Percentiles rank a stretch among this genome's conserved stretches.
phyloP scores from a whole-genome alignment of 768 basidiomycete genomes.

The Boletus huronensis region DNA sequence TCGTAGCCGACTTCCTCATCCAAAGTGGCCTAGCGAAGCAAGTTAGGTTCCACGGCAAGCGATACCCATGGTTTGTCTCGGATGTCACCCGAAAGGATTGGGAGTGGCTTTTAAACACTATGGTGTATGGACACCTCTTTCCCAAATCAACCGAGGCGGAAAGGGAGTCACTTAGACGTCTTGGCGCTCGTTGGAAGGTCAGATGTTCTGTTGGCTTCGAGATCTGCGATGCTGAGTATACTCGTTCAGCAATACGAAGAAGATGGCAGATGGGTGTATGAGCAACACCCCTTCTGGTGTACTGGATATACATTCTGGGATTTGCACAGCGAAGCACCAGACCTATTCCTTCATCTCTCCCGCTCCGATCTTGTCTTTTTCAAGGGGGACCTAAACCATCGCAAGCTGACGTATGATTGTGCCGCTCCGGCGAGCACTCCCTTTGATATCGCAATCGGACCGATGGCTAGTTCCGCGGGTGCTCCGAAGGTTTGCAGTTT shows the following conservation, averaged over 20 bases:
- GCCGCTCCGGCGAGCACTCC: conserved; percentile 83
- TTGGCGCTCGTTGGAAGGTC: conserved; percentile 90
- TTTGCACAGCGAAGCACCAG: conserved; percentile 76
- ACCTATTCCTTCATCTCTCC: conserved; percentile 88
- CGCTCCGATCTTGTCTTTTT: conserved; percentile 88
- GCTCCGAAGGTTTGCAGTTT: conserved; percentile 84
- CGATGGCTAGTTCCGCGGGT: conserved; percentile 85
- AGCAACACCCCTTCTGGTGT: conserved; percentile 93
- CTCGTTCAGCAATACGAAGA: conserved; percentile 75
- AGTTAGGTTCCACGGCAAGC: conserved; percentile 93
- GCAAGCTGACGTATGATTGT: conserved; percentile 85
- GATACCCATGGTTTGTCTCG: conserved; percentile 92
- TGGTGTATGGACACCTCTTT: conserved; percentile 93
- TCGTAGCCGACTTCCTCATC: conserved; percentile 84
- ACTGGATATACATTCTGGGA: conserved; percentile 97
- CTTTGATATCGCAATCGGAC: conserved; percentile 87
- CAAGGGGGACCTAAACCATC: conserved; percentile 94
- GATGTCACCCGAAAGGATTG: conserved; percentile 94
- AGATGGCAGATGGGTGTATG: conserved; percentile 91
- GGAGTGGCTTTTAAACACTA: conserved; percentile 85
- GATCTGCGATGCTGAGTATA: conserved; percentile 1
- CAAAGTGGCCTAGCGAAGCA: conserved; percentile 83
- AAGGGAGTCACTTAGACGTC: conserved; percentile 70
- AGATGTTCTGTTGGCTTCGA: conserved; percentile 1
- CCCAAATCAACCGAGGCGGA: conserved; percentile 76